Evolutionary conservation across 306 rosid genomes (phyloP).

Genomic region (Prosopis cineraria): DNA sequence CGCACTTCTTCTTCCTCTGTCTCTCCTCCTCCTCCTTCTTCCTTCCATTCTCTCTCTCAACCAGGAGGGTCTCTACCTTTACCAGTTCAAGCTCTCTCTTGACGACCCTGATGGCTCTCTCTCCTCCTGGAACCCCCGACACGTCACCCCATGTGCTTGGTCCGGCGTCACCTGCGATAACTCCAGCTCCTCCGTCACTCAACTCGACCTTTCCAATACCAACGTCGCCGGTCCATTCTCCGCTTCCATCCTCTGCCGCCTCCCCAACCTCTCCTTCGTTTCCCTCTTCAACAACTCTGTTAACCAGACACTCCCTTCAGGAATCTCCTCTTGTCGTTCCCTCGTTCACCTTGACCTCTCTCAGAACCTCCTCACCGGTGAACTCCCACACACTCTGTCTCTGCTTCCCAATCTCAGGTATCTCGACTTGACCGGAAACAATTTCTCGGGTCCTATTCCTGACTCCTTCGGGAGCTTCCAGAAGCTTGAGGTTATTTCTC

Average conservation of each 20-base stretch:
- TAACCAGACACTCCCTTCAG: conserved; percentile 57
- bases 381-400: conserved; percentile 57
- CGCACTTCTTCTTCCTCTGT: background rate
- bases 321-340: conserved; percentile 48
- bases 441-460: conserved; percentile 78
- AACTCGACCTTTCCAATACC: conserved; percentile 62
- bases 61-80: conserved; percentile 77
- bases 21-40: background rate
- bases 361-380: conserved; percentile 81
- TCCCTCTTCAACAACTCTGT: conserved; percentile 80
- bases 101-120: conserved; percentile 61
- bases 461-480: conserved; percentile 53
- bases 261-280: conserved; percentile 54
- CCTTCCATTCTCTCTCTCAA: conserved; percentile 39
- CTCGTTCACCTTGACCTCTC: conserved; percentile 75
- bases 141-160: conserved; percentile 78
- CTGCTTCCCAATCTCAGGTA: conserved; percentile 52
- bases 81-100: conserved; percentile 50
- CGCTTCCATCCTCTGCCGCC: conserved; percentile 58
- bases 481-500: conserved; percentile 66
- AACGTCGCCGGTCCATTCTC: conserved; percentile 69
- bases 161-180: conserved; percentile 55
- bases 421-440: conserved; percentile 82
- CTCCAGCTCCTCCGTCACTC: conserved; percentile 40
- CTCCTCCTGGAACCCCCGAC: conserved; percentile 59